Base-by-base conservation (phyloP, 164 flowering plant genomes). In the Liriodendron chinense region DNA sequence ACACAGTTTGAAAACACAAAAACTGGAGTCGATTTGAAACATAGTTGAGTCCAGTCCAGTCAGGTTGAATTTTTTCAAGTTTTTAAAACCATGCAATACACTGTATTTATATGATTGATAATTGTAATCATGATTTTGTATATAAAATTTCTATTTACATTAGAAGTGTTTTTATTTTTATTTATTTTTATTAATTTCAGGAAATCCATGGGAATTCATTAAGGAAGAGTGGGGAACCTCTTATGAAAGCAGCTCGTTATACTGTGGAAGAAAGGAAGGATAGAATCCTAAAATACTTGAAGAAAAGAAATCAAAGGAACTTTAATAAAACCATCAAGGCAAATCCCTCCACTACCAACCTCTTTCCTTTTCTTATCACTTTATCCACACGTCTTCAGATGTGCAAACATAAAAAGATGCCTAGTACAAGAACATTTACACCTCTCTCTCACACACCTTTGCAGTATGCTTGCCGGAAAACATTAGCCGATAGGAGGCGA, bases 321-420 rank as follows among this genome's bases (percentile, higher is more conserved):
- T 94, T 90, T 86, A 91, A 86, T 86, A 94, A 94, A 83, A 94
- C 92, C 28, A 91, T 94, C 70, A 94, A 92, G 94, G 98, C 92
- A 49, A 48, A 1, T 20, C 26, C 22, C 10, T 62, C 18, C 3
- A 20, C 28, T 47, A 28, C 73, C 2, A 24, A 25, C 63, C 10
- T 26, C 14, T 28, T 8, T 12, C 28, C 7, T 53, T 5, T 9
- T 49, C 72, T n/a, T 47, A 1, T 47, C 47, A 22, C 9, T 24
- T 50, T 2, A 59, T 24, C 53, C 43, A 24, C 0, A 2, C 18
- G 7, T 2, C 22, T 24, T 24, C 28, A 24, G 22, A 21, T 49
- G 21, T 74, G 23, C 49, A 43, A 20, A 1, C 16, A 65, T 18
- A 28, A 57, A 16, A 28, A 24, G 22, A 28, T 28, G 34, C 34